Conservation (phyloP, 306 rosid genomes). For the Cyclanthera cordifolia region DNA sequence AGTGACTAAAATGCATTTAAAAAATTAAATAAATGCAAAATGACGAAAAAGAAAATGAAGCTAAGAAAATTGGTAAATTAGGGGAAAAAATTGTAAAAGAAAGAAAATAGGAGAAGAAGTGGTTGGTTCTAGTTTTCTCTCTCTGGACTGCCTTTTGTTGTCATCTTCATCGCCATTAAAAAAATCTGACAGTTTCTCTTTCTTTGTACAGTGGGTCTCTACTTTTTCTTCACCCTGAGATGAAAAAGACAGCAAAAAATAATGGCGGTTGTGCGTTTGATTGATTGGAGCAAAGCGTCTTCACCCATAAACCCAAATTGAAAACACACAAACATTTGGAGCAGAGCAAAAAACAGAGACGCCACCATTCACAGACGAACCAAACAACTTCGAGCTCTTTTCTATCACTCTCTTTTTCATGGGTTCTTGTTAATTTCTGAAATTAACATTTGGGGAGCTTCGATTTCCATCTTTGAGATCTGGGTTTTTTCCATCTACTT, state of each 20-base stretch:
- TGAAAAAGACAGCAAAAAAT: constrained; percentile 58
- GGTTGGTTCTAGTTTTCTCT: too few relatives aligned
- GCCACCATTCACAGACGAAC: background rate
- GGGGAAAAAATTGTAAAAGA: too few relatives aligned
- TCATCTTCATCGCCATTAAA: background rate
- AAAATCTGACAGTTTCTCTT: background rate
- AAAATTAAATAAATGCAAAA: too few relatives aligned
- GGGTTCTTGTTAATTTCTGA: constrained; percentile 16
- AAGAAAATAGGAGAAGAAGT: too few relatives aligned
- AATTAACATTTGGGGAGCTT: constrained; percentile 18
- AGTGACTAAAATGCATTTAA: too few relatives aligned
- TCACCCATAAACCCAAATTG: constrained; percentile 1
- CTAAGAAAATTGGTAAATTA: too few relatives aligned
- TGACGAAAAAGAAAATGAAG: too few relatives aligned
- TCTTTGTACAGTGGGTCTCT: constrained; percentile 17
- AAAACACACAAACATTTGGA: constrained; percentile 6
- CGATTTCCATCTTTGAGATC: constrained; percentile 37
- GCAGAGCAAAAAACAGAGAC: constrained; percentile 18
- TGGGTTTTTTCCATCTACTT: constrained; percentile 24
- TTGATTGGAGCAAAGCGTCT: constrained; percentile 38
- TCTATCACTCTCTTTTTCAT: too few relatives aligned
- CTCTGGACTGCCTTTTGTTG: too few relatives aligned
- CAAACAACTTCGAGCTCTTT: too few relatives aligned
- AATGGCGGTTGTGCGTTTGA: constrained; percentile 77
- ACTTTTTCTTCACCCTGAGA: constrained; percentile 19